These are phyloP conservation scores for Mrakiaceae sp. DNA, from an alignment of 1,284 basidiomycete species.

Conservation along the genomic window DNA sequence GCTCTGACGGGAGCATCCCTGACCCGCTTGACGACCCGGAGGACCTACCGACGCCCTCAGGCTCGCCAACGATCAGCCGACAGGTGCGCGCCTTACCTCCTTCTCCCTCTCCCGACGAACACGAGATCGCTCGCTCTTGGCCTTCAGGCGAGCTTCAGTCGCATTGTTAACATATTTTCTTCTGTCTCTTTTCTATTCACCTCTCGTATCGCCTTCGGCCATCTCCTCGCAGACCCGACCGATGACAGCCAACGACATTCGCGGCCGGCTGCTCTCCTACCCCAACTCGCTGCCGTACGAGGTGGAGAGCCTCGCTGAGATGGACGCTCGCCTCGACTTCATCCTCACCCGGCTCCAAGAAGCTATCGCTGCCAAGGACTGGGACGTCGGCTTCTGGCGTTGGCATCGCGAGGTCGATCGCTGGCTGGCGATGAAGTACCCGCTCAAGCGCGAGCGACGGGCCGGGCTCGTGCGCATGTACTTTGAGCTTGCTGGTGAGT, in stretches of 20 bases:
- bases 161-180: background rate
- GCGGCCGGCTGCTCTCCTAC: slow-evolving; percentile 1
- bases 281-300: slow-evolving; percentile 10
- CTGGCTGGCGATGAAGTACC: slow-evolving; percentile 46
- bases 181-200: background rate
- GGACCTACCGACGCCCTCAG: too few species aligned
- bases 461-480: slow-evolving; percentile 68
- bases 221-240: background rate
- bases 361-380: slow-evolving; percentile 68
- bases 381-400: slow-evolving; percentile 59
- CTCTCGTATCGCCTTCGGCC: background rate
- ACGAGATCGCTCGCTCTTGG: background rate
- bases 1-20: too few species aligned
- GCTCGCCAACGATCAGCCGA: too few species aligned
- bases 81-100: too few species aligned
- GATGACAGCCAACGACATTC: background rate
- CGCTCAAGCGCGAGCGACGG: slow-evolving; percentile 66
- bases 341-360: slow-evolving; percentile 56
- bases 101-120: background rate
- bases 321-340: slow-evolving; percentile 67
- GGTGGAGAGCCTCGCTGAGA: slow-evolving; percentile 58
- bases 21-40: too few species aligned
- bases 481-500: slow-evolving; percentile 46
- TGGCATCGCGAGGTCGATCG: slow-evolving; percentile 67
- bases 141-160: background rate